Evolutionary conservation across 2,329 filamentous ascomycete genomes (phyloP).

Genomic region (Aspergillus sp.): DNA sequence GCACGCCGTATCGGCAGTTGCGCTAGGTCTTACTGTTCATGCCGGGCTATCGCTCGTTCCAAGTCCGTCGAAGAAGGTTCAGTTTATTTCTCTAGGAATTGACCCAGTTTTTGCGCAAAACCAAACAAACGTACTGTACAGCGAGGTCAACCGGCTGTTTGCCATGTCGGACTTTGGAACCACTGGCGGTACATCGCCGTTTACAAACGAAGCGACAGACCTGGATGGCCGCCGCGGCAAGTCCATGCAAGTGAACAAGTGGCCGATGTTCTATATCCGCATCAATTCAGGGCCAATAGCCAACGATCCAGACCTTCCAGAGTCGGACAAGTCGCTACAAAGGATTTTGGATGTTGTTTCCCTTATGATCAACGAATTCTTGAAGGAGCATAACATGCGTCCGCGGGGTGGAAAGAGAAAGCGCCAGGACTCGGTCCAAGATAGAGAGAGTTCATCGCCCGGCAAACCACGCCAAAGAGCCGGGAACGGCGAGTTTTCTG

Average conservation of each 20-base stretch:
- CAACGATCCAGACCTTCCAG: constrained; percentile 45
- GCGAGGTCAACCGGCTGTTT: constrained; percentile 79
- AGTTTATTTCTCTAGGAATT: constrained; percentile 82
- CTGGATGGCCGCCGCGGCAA: constrained; percentile 48
- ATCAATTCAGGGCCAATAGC: constrained; percentile 50
- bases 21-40: constrained; percentile 63
- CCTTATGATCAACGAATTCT: constrained; percentile 72
- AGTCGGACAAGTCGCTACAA: constrained; percentile 53
- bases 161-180: constrained; percentile 75
- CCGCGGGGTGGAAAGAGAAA: constrained; percentile 49
- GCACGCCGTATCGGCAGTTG: constrained; percentile 72
- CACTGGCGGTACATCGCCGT: constrained; percentile 50
- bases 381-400: constrained; percentile 72
- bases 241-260: constrained; percentile 68
- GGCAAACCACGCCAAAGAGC: neutral
- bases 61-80: constrained; percentile 70
- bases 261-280: constrained; percentile 88
- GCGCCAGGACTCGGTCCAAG: constrained; percentile 1
- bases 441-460: neutral
- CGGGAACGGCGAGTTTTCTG: constrained; percentile 27
- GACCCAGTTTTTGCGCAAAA: constrained; percentile 63
- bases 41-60: constrained; percentile 75
- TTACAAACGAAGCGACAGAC: constrained; percentile 20
- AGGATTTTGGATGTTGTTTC: constrained; percentile 67
- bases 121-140: constrained; percentile 70